A percentile compares a stretch with the other conserved stretches of the same genome.
phyloP scores from a whole-genome alignment of 2,329 filamentous ascomycete species.

The Domatiomyces globalis region DNA sequence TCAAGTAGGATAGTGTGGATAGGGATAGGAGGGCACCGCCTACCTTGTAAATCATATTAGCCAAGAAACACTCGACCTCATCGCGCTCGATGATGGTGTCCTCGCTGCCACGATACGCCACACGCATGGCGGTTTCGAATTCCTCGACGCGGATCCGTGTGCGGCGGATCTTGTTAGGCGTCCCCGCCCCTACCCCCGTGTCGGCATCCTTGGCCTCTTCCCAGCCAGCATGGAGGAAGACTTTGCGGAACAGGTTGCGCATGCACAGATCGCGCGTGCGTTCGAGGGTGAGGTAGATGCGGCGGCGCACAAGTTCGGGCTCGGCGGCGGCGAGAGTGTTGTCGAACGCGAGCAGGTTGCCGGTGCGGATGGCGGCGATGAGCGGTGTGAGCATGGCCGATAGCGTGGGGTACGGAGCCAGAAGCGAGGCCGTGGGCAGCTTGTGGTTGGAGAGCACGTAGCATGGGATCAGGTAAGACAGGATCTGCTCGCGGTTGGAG shows the following conservation, averaged over 20 bases:
- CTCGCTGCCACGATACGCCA: conserved; percentile 43
- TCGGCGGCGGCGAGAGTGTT: conserved; percentile 65
- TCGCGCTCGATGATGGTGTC: conserved; percentile 60
- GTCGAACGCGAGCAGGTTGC: conserved; percentile 74
- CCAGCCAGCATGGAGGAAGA: conserved; percentile 72
- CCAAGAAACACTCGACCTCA: conserved; percentile 87
- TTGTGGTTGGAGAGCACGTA: conserved; percentile 78
- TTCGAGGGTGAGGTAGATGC: conserved; percentile 90
- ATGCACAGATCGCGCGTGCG: conserved; percentile 81
- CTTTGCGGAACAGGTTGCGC: conserved; percentile 81
- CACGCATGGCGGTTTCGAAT: conserved; percentile 69
- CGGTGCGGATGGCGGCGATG: conserved; percentile 61
- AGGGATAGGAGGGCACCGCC: conserved; percentile 21
- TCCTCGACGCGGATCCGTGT: conserved; percentile 72
- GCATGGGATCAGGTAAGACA: conserved; percentile 90
- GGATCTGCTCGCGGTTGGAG: conserved; percentile 76
- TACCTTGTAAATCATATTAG: conserved; percentile 98
- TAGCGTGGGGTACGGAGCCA: conserved; percentile 62
- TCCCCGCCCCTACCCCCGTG: conserved; percentile 20
- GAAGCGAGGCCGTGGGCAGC: conserved; percentile 57
- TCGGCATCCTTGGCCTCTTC: conserved; percentile 60
- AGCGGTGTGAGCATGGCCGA: conserved; percentile 67
- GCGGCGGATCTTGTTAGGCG: conserved; percentile 34
- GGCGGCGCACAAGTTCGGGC: conserved; percentile 80
- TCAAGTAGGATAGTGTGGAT: too few species aligned